These are phyloP conservation scores for Calonectria fujianensis DNA, from an alignment of 2,329 filamentous ascomycete species.

Conservation along the genomic window DNA sequence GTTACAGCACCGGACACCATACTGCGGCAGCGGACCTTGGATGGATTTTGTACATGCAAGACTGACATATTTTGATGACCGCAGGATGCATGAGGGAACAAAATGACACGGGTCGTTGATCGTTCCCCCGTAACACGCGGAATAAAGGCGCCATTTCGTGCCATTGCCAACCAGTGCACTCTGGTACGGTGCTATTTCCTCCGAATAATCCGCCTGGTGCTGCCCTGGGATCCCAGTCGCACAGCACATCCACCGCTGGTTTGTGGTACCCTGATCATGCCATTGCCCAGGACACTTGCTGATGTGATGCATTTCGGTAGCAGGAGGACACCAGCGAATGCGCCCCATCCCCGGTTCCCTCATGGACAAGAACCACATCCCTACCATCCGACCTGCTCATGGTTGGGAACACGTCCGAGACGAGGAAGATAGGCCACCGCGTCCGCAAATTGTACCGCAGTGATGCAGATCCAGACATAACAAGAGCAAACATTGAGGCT, in stretches of 20 bases:
- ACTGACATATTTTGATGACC: background rate
- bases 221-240: background rate
- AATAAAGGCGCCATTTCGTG: background rate
- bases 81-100: background rate
- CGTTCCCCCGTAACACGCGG: background rate
- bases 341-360: background rate
- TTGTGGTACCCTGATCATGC: background rate
- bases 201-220: background rate
- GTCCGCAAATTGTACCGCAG: background rate
- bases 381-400: background rate
- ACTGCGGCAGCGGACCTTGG: background rate
- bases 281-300: background rate
- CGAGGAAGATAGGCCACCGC: background rate
- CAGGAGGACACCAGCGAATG: background rate
- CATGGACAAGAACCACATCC: background rate
- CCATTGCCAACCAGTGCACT: background rate
- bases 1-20: background rate
- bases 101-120: background rate
- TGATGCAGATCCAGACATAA: background rate
- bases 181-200: background rate
- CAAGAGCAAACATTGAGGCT: background rate
- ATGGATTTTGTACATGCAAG: background rate
- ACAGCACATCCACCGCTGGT: background rate
- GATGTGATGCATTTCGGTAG: background rate
- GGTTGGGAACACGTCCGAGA: constrained; percentile 2